A percentile compares a stretch with the other conserved stretches of the same genome.
Conservation (phyloP, 1,284 basidiomycete species). For the Cystobasidium pallidum region DNA sequence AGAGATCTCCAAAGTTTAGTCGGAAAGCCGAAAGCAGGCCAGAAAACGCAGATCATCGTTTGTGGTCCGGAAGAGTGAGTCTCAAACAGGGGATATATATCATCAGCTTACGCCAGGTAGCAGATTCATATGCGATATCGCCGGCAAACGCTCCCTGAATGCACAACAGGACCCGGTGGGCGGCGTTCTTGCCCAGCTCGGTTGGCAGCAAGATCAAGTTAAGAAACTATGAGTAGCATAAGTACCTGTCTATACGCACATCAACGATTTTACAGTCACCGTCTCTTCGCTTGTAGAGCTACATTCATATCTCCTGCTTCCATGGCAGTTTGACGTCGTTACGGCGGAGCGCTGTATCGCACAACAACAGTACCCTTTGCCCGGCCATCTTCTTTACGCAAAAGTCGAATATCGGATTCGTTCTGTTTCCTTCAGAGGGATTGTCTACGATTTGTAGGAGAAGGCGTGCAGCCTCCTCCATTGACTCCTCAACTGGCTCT, state of each 20-base stretch:
- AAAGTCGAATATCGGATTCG: slow-evolving; percentile 39
- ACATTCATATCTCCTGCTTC: neutral
- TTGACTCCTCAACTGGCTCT: slow-evolving; percentile 8
- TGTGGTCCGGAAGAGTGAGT: slow-evolving; percentile 45
- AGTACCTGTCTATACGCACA: neutral
- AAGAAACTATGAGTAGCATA: slow-evolving; percentile 28
- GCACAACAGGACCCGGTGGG: slow-evolving; percentile 26
- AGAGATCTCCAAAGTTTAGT: slow-evolving; percentile 10
- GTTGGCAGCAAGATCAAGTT: slow-evolving; percentile 33
- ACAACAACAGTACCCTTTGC: slow-evolving; percentile 13
- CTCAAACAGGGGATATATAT: neutral
- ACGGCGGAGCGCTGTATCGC: slow-evolving; percentile 15
- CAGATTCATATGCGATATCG: slow-evolving; percentile 36
- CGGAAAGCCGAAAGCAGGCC: neutral
- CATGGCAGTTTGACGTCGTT: slow-evolving; percentile 17
- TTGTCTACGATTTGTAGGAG: slow-evolving; percentile 3
- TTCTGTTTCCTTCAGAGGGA: slow-evolving; percentile 15
- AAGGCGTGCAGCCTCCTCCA: slow-evolving; percentile 9
- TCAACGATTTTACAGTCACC: neutral
- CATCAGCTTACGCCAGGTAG: neutral
- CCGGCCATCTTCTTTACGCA: slow-evolving; percentile 12
- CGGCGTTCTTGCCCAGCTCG: slow-evolving; percentile 31
- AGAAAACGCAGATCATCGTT: slow-evolving; percentile 19
- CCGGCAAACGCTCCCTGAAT: slow-evolving; percentile 27
- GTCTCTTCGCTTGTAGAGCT: neutral